Conservation (phyloP, 2,329 filamentous ascomycete genomes). For the Pochonia chlamydosporia region DNA sequence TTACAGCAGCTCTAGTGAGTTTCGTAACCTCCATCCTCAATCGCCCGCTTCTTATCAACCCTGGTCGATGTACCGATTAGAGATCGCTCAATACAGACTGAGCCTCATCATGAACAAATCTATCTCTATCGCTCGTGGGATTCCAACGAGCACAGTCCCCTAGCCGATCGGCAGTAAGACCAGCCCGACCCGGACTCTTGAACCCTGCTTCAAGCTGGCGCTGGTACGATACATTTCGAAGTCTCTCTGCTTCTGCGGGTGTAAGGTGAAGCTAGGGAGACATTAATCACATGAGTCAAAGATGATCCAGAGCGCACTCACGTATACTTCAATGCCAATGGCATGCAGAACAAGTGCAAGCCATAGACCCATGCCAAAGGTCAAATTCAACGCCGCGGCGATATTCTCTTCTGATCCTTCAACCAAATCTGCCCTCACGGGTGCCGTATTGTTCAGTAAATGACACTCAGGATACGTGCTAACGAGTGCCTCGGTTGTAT, state of each 20-base stretch:
- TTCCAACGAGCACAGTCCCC: no score
- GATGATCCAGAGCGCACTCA: no score
- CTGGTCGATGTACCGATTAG: no score
- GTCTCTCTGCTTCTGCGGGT: conserved; percentile 44
- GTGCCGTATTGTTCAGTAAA: conserved; percentile 22
- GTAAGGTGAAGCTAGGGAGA: conserved; percentile 47
- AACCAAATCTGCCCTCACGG: conserved; percentile 18
- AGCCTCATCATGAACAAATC: no score
- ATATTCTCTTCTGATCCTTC: conserved; percentile 17
- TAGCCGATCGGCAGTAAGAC: conserved; percentile 37
- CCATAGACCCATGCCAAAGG: conserved; percentile 47
- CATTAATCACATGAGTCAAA: background rate
- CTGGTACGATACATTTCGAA: conserved; percentile 51
- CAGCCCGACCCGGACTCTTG: conserved; percentile 40
- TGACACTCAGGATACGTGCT: conserved; percentile 37
- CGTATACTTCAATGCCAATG: conserved; percentile 41
- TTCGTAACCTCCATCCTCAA: no score
- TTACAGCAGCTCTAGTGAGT: no score
- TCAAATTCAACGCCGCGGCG: conserved; percentile 35
- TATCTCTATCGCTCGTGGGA: no score
- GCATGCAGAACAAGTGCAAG: conserved; percentile 44
- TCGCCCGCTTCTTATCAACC: no score
- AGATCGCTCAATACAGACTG: no score
- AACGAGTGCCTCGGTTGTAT: conserved; percentile 17
- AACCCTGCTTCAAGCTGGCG: conserved; percentile 49